These are phyloP conservation scores for Chenopodium formosanum DNA, from an alignment of 148 eudicot species.

Conservation along the genomic window DNA sequence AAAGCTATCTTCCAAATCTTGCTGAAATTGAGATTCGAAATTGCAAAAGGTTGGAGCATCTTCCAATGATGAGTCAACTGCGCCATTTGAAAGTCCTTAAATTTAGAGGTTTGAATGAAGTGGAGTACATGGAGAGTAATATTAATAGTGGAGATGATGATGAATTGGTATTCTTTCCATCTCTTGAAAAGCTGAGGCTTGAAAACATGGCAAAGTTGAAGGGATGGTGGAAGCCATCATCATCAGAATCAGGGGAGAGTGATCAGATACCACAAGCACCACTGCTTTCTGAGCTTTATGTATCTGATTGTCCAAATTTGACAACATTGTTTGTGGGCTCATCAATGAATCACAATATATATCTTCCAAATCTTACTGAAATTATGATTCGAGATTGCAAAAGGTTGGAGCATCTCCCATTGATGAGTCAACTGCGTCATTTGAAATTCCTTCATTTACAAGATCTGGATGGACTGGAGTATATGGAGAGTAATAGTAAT, in stretches of 20 bases:
- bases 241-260: neutral
- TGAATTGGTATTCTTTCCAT: neutral
- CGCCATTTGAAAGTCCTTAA: neutral
- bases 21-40: too few species aligned
- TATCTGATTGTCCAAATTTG: neutral
- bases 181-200: neutral
- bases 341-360: neutral
- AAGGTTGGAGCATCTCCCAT: neutral
- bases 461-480: neutral
- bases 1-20: too few species aligned
- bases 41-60: neutral
- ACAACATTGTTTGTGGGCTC: neutral
- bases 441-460: neutral
- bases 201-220: neutral
- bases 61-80: neutral
- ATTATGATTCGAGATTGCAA: rapidly evolving
- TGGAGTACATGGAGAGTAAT: conserved; percentile 5
- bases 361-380: neutral
- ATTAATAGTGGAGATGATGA: neutral
- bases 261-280: too few species aligned
- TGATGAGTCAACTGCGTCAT: neutral
- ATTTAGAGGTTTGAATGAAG: rapidly evolving
- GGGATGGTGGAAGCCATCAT: neutral
- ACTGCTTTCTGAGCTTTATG: neutral
- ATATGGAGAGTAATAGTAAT: neutral